Base-by-base conservation (phyloP, 2,329 filamentous ascomycete genomes). In the Apiospora koreana region DNA sequence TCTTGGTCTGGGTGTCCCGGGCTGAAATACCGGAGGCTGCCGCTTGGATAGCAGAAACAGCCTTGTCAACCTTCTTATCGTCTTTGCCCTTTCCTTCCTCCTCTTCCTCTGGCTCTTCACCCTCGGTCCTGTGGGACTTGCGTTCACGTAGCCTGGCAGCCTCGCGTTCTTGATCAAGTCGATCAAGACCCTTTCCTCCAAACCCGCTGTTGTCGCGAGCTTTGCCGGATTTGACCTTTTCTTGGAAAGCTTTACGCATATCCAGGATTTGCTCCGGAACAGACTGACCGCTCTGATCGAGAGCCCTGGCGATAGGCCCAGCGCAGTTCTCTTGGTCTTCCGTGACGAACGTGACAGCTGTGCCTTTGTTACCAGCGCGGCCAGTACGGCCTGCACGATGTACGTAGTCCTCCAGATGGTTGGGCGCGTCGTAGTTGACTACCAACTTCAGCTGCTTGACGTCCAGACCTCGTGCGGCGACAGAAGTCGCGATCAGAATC, bases 371-470 rank as follows among this genome's bases (percentile, higher is more conserved):
- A 50, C 96, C 96, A 64, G 96, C 96, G 79, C 96, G 92, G 14
- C 96, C 96, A 9, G 96, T 98, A 76, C 96, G 93, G 65, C 96
- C 96, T 69, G 93, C 94, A 73, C 96, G 92, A 80, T 98, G 96
- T 50, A 98, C 95, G 77, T 98, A 98, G 78, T 98, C 96, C 82
- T 99, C 96, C 72, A 97, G 82, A 82, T 98, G 95, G 77, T 97
- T 97, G 0, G 95, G 95, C 0, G 92, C 93, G 78, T 98, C 95
- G 79, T 94, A 98, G 82, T 98, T 98, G 82, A 99, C 91, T 69
- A 99, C 96, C 42, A 98, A 87, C 81, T 97, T 98, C 43, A 99
- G 86, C 79, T 97, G 94, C 82, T 98, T 97, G 62, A 99, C 95
- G 80, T 99, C 96, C 50, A 99, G 86, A 72, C 96, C 96, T 80